phyloP scores from a whole-genome alignment of 1,139 yeast species.

The Pichia sp. region DNA sequence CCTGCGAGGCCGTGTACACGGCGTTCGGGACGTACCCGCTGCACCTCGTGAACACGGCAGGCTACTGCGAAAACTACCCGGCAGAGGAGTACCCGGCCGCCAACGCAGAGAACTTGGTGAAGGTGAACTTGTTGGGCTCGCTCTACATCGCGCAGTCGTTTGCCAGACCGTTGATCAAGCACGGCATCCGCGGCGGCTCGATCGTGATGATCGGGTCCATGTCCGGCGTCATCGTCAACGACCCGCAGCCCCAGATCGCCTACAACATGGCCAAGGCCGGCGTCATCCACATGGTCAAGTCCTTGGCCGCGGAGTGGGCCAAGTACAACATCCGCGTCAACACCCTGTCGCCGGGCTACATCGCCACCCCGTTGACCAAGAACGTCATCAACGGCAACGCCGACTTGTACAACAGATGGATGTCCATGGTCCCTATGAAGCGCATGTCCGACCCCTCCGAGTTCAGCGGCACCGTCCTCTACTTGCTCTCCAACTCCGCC shows the following conservation, averaged over 20 bases:
- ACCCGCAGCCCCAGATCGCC: slow-evolving; percentile 81
- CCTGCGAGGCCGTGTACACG: slow-evolving; percentile 46
- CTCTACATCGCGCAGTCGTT: slow-evolving; percentile 60
- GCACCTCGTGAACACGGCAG: slow-evolving; percentile 71
- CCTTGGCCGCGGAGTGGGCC: slow-evolving; percentile 86
- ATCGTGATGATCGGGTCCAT: slow-evolving; percentile 76
- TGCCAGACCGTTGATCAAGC: slow-evolving; percentile 63
- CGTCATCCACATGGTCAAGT: slow-evolving; percentile 68
- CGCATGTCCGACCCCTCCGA: slow-evolving; percentile 79
- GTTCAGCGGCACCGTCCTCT: slow-evolving; percentile 77
- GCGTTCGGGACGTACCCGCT: slow-evolving; percentile 62
- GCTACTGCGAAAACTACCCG: slow-evolving; percentile 76
- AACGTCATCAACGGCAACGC: slow-evolving; percentile 51
- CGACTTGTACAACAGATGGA: slow-evolving; percentile 54
- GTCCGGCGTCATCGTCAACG: slow-evolving; percentile 80
- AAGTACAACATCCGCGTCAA: slow-evolving; percentile 71
- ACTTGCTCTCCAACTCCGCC: slow-evolving; percentile 69
- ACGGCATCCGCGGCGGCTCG: slow-evolving; percentile 51
- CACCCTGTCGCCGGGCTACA: slow-evolving; percentile 78
- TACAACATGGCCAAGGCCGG: slow-evolving; percentile 88
- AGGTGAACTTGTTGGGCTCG: slow-evolving; percentile 74
- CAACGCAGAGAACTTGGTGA: slow-evolving; percentile 64
- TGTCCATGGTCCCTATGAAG: slow-evolving; percentile 63
- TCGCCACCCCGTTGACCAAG: slow-evolving; percentile 60
- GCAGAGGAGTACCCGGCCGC: slow-evolving; percentile 73